A percentile compares a stretch with the other conserved stretches of the same genome.
Conservation (phyloP, 805 yeast genomes). For the Lipomyces lipofer region DNA sequence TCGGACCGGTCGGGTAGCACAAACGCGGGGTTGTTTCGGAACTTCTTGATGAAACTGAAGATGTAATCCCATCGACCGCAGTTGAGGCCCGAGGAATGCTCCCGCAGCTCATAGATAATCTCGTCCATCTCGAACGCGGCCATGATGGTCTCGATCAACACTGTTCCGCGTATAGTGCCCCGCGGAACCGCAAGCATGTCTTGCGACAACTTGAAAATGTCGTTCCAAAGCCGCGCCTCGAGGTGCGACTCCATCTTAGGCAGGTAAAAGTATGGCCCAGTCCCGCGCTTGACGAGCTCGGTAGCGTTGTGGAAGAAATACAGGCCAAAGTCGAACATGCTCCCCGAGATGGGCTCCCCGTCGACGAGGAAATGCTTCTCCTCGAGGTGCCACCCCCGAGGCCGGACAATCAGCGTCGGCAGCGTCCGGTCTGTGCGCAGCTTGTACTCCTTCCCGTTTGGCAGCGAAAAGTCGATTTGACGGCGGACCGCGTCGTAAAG, state of each 20-base stretch:
- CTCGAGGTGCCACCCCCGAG: constrained; percentile 73
- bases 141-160: constrained; percentile 68
- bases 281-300: constrained; percentile 56
- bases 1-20: constrained; percentile 69
- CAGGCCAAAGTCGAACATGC: constrained; percentile 67
- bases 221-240: constrained; percentile 77
- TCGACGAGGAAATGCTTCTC: constrained; percentile 67
- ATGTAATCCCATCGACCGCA: constrained; percentile 81
- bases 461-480: constrained; percentile 45
- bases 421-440: constrained; percentile 53
- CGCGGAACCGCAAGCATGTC: constrained; percentile 63
- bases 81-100: constrained; percentile 70
- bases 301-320: constrained; percentile 69
- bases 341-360: constrained; percentile 67
- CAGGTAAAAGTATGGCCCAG: constrained; percentile 70
- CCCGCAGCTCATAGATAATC: constrained; percentile 69
- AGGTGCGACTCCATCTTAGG: constrained; percentile 78
- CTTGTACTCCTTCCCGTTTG: constrained; percentile 49
- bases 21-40: constrained; percentile 61
- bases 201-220: constrained; percentile 63
- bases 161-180: constrained; percentile 72
- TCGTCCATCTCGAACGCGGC: constrained; percentile 80
- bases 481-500: constrained; percentile 68
- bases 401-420: constrained; percentile 56
- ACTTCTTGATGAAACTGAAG: constrained; percentile 65